Conservation (phyloP, 2,329 filamentous ascomycete genomes). For the Domatiomyces catenatus region DNA sequence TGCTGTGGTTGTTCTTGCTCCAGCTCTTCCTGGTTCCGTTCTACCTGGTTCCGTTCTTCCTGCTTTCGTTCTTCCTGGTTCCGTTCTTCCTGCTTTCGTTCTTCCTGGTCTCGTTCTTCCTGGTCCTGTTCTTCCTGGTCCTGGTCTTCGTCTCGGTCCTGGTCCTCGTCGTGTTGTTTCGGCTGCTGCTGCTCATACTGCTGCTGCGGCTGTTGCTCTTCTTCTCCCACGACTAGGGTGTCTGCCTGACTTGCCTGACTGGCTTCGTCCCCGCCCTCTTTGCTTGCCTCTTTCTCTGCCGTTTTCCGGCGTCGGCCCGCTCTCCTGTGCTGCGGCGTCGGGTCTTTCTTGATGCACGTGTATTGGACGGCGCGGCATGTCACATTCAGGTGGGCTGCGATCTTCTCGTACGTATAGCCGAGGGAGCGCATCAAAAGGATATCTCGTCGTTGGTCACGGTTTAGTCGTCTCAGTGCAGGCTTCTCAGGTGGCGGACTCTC, state of each 20-base stretch:
- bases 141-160: background rate
- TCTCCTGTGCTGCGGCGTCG: constrained; percentile 7
- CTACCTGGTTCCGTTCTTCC: too few species aligned
- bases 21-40: background rate
- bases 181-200: background rate
- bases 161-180: background rate
- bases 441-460: constrained; percentile 15
- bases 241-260: background rate
- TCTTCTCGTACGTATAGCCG: constrained; percentile 12
- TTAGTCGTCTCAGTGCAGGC: constrained; percentile 2
- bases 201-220: background rate
- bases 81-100: background rate
- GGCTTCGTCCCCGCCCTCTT: background rate
- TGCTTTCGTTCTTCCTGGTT: background rate
- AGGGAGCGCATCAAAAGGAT: constrained; percentile 15
- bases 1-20: background rate
- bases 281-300: background rate
- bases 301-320: background rate
- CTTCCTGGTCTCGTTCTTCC: background rate
- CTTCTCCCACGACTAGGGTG: background rate
- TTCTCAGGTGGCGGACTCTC: background rate
- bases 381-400: constrained; percentile 10
- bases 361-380: constrained; percentile 13
- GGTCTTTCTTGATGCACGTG: constrained; percentile 8
- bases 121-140: background rate